phyloP scores from a whole-genome alignment of 108 stramenopile species.

The Parietichytrium sp. region DNA sequence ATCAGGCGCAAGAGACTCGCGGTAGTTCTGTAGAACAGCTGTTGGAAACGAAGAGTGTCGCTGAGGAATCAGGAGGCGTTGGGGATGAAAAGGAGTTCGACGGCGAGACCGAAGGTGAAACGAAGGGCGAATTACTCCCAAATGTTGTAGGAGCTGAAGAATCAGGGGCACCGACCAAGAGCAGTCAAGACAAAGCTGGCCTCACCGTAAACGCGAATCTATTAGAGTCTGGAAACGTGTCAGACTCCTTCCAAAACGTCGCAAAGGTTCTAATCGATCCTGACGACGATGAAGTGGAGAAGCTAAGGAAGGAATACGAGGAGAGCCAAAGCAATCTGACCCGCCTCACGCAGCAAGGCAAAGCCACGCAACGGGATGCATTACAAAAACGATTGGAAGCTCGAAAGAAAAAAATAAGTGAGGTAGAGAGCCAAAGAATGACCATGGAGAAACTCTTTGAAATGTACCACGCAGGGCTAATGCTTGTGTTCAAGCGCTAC shows the following conservation, averaged over 20 bases:
- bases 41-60: no score
- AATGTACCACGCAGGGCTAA: not conserved
- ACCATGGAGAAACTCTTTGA: no score
- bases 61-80: not conserved
- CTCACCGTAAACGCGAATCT: not conserved
- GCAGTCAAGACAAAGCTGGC: not conserved
- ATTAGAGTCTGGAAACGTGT: not conserved
- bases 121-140: not conserved
- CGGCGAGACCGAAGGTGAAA: not conserved
- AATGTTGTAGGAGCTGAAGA: not conserved
- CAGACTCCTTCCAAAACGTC: no score
- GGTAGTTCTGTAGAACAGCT: no score
- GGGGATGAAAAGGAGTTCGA: not conserved
- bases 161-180: not conserved
- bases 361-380: not conserved
- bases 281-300: not conserved
- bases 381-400: not conserved
- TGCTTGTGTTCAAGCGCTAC: constrained; percentile 3
- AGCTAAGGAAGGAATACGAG: no score
- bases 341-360: not conserved
- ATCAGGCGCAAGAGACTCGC: no score
- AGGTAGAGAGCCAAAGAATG: no score
- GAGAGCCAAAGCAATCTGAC: not conserved
- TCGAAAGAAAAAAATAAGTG: not conserved
- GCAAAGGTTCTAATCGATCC: not conserved